phyloP scores from a whole-genome alignment of 176 grass and related monocot species.

The Musa acuminata region DNA sequence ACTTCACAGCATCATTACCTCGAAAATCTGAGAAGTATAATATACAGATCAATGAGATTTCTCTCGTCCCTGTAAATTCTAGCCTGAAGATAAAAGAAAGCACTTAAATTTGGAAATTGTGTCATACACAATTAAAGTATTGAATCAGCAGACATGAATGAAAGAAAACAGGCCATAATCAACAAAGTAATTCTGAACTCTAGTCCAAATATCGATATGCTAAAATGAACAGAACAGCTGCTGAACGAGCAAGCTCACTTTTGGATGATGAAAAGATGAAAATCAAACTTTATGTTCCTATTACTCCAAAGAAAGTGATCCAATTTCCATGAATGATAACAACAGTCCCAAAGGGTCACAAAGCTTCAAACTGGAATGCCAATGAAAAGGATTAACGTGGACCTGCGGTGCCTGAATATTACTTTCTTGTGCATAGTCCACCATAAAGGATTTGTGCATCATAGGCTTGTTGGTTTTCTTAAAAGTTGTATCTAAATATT shows the following conservation, averaged over 20 bases:
- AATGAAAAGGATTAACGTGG: no score
- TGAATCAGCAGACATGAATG: neutral
- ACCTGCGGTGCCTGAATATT: no score
- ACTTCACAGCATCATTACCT: constrained; percentile 34
- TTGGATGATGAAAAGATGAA: neutral
- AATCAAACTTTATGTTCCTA: neutral
- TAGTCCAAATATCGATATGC: neutral
- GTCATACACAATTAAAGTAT: constrained; percentile 10
- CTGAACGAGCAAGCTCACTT: neutral
- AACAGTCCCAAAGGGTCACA: no score
- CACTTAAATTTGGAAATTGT: neutral
- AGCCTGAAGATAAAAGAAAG: constrained; percentile 43
- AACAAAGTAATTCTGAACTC: neutral
- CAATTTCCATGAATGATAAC: neutral
- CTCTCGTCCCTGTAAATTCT: constrained; percentile 87
- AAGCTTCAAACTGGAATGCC: no score
- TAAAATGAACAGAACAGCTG: neutral
- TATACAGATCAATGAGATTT: constrained; percentile 87
- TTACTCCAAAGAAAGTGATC: neutral
- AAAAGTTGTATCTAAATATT: no score
- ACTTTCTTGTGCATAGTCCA: no score
- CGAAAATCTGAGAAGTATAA: constrained; percentile 86
- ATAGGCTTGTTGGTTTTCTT: no score
- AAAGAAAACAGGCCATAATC: neutral
- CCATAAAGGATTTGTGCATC: no score